Evolutionary conservation across 2,329 filamentous ascomycete genomes (phyloP).

Genomic region (Didymella arachidicola): DNA sequence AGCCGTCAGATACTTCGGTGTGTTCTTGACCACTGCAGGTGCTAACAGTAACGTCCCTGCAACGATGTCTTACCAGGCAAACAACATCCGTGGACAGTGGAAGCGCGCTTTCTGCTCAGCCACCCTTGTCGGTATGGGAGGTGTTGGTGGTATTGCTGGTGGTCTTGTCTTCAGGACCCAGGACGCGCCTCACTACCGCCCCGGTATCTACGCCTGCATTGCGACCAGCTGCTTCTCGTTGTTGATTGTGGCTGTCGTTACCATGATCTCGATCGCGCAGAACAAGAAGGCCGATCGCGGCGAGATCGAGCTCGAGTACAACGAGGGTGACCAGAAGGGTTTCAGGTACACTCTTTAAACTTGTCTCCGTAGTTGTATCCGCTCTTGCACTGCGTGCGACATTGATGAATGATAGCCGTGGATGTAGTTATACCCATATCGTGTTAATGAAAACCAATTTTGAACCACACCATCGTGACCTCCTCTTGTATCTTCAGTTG

Average conservation of each 20-base stretch:
- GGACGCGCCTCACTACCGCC: conserved; percentile 46
- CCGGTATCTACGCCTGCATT: conserved; percentile 51
- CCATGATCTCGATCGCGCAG: conserved; percentile 42
- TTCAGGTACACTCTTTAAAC: conserved; percentile 46
- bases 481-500: not conserved
- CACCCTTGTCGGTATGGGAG: conserved; percentile 77
- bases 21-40: conserved; percentile 78
- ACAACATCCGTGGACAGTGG: conserved; percentile 89
- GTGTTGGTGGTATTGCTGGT: conserved; percentile 79
- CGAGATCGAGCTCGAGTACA: conserved; percentile 53
- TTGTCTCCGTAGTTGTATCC: too few relatives aligned
- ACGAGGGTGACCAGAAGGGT: conserved; percentile 44
- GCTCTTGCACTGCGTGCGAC: too few relatives aligned
- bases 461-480: not conserved
- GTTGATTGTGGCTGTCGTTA: conserved; percentile 44
- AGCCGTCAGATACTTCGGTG: conserved; percentile 72
- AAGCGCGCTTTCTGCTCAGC: conserved; percentile 83
- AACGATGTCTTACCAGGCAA: conserved; percentile 81
- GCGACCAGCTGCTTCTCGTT: conserved; percentile 50
- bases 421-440: conserved; percentile 3
- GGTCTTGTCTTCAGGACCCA: conserved; percentile 70
- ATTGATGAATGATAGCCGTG: not conserved
- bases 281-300: conserved; percentile 53
- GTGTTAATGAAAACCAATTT: not conserved
- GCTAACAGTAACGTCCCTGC: conserved; percentile 80